Base-by-base conservation (phyloP, 2,329 filamentous ascomycete species). In the Arthroderma uncinatum region DNA sequence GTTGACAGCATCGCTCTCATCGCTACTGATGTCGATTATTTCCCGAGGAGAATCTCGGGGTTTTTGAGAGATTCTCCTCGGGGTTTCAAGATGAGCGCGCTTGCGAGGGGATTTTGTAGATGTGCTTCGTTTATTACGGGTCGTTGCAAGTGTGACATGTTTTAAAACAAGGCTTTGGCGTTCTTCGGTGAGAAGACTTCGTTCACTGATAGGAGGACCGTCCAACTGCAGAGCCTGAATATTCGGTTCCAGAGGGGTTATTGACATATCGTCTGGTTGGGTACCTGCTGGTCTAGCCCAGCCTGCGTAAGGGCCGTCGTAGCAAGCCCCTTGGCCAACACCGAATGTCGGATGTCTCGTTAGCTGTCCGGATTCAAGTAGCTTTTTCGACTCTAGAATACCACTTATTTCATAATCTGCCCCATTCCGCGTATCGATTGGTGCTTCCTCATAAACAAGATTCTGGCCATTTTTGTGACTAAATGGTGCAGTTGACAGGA, bases 401-500 rank as follows among this genome's bases (percentile, higher is more conserved):
- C 42, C 56, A 16, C 3, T 10, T 37, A 40, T 4, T 33, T 52
- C 10, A 4, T 58, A 23, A 19, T 52, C 54, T 1, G 30, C n/a
- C 12, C 56, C 19, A 21, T 42, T 4, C 23, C 23, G 39, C 7
- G 12, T 28, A 30, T 48, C 23, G 3, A 48, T n/a, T 4, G 56
- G 54, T 39, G 40, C 34, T 9, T 16, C 53, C 16, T 65, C 65
- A 54, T 66, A 70, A 2, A 63, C 54, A 34, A 72, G 66, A 16
- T 58, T 57, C 10, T 66, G 62, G 3, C 58, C 58, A 12, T 66
- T 59, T 16, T 19, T 16, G 2, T 37, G 40, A 4, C 62, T 59
- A 23, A 60, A 66, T 6, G 69, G 65, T 2, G 63, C 68, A 21
- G 69, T 68, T 7, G 73, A 71, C 1, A 84, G 70, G 0, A 83